These are phyloP conservation scores for Sporisorium scitamineum DNA, from an alignment of 1,284 basidiomycete genomes.

Conservation along the genomic window DNA sequence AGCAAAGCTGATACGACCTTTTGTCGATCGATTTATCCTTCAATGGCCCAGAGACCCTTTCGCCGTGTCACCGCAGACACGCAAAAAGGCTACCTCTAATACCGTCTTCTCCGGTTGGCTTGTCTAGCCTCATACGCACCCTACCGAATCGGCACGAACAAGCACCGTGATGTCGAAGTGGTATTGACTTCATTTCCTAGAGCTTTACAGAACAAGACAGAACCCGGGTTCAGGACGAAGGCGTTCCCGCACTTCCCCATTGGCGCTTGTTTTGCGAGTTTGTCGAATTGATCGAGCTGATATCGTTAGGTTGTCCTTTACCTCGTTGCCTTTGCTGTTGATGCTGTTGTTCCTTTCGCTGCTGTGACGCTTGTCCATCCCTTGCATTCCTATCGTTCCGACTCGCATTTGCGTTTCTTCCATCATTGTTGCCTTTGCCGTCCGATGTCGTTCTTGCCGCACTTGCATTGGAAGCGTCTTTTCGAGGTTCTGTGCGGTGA, in stretches of 20 bases:
- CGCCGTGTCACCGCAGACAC: background rate
- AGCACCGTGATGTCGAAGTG: background rate
- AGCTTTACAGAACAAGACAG: background rate
- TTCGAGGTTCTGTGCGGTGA: conserved; percentile 3
- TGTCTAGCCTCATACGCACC: conserved; percentile 6
- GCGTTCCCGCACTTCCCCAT: conserved; percentile 21
- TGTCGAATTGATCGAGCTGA: conserved; percentile 50
- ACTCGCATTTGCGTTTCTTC: conserved; percentile 15
- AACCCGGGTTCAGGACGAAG: background rate
- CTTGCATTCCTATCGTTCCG: conserved; percentile 10
- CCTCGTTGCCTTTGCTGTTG: conserved; percentile 14
- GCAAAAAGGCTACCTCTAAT: conserved; percentile 19
- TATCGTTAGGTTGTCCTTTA: conserved; percentile 32
- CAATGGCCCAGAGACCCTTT: conserved; percentile 68
- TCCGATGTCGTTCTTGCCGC: background rate
- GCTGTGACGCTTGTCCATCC: conserved; percentile 13
- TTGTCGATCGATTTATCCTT: conserved; percentile 81
- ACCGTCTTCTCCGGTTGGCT: conserved; percentile 46
- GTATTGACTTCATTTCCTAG: background rate
- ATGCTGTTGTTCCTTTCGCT: no score
- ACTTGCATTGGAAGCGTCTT: background rate
- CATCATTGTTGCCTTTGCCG: conserved; percentile 1
- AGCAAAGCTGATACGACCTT: conserved; percentile 80
- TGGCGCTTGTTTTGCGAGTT: conserved; percentile 32
- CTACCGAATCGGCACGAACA: background rate